phyloP scores from a whole-genome alignment of 2,329 filamentous ascomycete species.

The Dryadomyces quercus-mongolicae region DNA sequence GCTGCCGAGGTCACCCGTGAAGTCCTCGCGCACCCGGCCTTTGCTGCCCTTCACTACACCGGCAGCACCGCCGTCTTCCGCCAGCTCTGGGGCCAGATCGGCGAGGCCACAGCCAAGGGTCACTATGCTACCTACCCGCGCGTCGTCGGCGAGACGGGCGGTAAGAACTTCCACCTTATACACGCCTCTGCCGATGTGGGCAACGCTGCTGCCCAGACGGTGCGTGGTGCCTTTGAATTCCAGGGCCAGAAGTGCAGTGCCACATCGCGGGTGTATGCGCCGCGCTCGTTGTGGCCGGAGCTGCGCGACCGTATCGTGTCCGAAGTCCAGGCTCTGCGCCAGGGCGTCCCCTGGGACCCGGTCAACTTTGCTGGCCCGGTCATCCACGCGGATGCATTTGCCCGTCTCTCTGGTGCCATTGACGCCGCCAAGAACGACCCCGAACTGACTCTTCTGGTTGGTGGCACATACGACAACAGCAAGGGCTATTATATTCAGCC shows the following conservation, averaged over 20 bases:
- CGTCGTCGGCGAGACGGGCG: conserved; percentile 38
- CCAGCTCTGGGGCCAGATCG: conserved; percentile 76
- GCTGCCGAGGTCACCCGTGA: conserved; percentile 71
- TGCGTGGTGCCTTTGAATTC: conserved; percentile 36
- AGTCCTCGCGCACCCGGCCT: conserved; percentile 64
- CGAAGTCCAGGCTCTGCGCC: conserved; percentile 20
- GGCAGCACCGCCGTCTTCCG: conserved; percentile 89
- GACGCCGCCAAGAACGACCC: conserved; percentile 30
- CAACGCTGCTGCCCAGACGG: conserved; percentile 31
- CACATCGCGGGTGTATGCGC: conserved; percentile 42
- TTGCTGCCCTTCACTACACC: conserved; percentile 90
- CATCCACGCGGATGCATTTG: conserved; percentile 33
- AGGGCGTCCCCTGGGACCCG: conserved; percentile 20
- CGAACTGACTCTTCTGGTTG: conserved; percentile 28
- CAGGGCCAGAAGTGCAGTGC: conserved; percentile 39
- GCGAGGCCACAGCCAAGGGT: conserved; percentile 65
- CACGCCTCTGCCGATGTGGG: conserved; percentile 32
- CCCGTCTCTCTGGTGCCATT: conserved; percentile 31
- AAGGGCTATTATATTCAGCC: conserved; percentile 33
- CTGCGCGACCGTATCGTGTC: conserved; percentile 26
- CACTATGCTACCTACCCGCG: conserved; percentile 65
- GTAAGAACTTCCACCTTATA: conserved; percentile 41
- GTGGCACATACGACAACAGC: conserved; percentile 29
- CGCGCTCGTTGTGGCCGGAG: conserved; percentile 27
- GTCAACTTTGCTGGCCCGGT: conserved; percentile 34